phyloP scores from a whole-genome alignment of 2,329 filamentous ascomycete species.

The Stenocarpella maydis region DNA sequence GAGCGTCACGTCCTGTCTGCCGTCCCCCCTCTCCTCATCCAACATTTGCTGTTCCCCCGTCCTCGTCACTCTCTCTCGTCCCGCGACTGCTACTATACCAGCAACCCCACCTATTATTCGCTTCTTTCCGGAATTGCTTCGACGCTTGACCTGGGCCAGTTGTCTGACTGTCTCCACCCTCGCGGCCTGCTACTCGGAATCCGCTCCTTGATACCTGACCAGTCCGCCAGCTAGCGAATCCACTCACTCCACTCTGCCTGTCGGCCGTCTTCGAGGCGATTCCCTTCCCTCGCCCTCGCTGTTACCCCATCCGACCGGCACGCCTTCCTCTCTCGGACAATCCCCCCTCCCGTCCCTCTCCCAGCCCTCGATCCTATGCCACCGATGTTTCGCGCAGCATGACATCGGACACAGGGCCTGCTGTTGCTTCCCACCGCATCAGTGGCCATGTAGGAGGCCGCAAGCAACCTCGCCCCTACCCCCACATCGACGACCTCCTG shows the following conservation, averaged over 20 bases:
- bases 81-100: background rate
- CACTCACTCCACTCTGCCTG: background rate
- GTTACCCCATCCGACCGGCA: background rate
- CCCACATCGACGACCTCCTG: slow-evolving; percentile 63
- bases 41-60: background rate
- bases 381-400: slow-evolving; percentile 26
- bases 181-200: background rate
- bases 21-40: background rate
- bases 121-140: background rate
- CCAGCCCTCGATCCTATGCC: background rate
- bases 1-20: background rate
- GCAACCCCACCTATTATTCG: background rate
- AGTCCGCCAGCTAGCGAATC: background rate
- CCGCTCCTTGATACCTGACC: background rate
- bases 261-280: background rate
- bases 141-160: background rate
- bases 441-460: slow-evolving; percentile 25
- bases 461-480: slow-evolving; percentile 45
- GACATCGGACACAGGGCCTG: slow-evolving; percentile 11
- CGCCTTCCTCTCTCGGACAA: slow-evolving; percentile 1
- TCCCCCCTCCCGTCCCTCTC: background rate
- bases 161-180: background rate
- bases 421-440: slow-evolving; percentile 24
- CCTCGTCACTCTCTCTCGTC: background rate
- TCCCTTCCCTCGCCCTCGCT: background rate